Evolutionary conservation across 2,329 filamentous ascomycete species (phyloP), one percentile per base, ranked within the genome.

Genomic region (Dothistroma pini): DNA sequence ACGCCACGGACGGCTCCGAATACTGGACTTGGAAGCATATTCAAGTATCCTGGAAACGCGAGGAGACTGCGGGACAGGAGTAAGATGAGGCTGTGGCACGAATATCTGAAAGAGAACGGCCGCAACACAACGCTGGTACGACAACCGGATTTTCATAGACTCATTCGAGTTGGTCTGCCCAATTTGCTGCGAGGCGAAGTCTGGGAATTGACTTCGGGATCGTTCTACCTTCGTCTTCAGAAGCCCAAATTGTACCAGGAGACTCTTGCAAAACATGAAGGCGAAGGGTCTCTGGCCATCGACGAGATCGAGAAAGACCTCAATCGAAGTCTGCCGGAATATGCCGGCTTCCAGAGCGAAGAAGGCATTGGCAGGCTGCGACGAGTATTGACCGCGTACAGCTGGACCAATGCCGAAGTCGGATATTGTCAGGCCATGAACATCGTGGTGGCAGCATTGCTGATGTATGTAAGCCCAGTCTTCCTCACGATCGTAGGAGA

Each of bases 341-440:
- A 99, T 74, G 91, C 95, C 19, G 95, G 95, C 0, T 99, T 97
- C 72, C 95, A 99, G 77, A 96, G 89, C 71, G 90, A 96, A 74
- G 93, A 97, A 71, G 95, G 95, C 16, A 99, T 99, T 66, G 91
- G 88, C 50, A 85, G 95, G 21, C 81, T 99, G 64, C 87, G 95
- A 62, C 85, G 93, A 60, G 95, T 99, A 41, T 82, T 99, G 58
- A 97, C 93, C 1, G 95, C 95, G 4, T 99, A 99, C 79, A 97
- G 93, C 77, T 99, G 95, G 95, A 90, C 89, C 54, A 95, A 99
- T 71, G 85, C 90, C 57, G 92, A 97, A 67, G 93, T 99, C 58
- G 95, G 95, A 67, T 99, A 99, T 77, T 99, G 95, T 75, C 95
- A 99, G 77, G 95, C 95, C 64, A 99, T 99, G 95, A 99, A 99